Percentiles rank a stretch among this genome's conserved stretches.
phyloP scores from a whole-genome alignment of 257 asterid species.

The Capsicum baccatum region DNA sequence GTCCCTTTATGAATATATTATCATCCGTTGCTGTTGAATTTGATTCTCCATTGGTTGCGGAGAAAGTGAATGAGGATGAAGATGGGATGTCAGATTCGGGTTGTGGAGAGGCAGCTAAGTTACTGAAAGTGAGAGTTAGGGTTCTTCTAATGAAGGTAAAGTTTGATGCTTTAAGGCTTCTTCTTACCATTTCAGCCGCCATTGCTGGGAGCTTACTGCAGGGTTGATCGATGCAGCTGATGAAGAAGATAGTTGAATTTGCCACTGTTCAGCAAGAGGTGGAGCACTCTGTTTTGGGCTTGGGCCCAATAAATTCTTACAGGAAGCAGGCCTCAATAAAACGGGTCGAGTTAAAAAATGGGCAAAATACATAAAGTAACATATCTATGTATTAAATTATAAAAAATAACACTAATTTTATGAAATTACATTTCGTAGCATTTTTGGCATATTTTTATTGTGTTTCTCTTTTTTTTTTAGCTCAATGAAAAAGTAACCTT shows the following conservation, averaged over 20 bases:
- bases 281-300: not conserved
- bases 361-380: too few relatives aligned
- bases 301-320: not conserved
- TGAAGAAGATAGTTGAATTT: not conserved
- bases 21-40: constrained; percentile 36
- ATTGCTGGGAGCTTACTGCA: constrained; percentile 34
- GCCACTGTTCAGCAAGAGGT: not conserved
- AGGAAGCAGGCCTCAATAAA: not conserved
- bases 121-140: constrained; percentile 43
- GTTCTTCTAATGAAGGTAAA: constrained; percentile 39
- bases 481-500: too few relatives aligned
- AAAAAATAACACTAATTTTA: too few relatives aligned
- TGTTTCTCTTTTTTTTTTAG: too few relatives aligned
- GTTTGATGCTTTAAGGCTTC: constrained; percentile 52
- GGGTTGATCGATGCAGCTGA: not conserved
- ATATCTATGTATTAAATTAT: too few relatives aligned
- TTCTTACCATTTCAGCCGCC: constrained; percentile 58
- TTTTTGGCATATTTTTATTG: too few relatives aligned
- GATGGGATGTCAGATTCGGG: constrained; percentile 42
- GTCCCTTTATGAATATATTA: constrained; percentile 53
- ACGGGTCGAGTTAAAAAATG: too few relatives aligned
- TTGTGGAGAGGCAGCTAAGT: constrained; percentile 48
- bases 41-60: constrained; percentile 35
- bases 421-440: too few relatives aligned
- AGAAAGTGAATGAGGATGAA: constrained; percentile 56